These are phyloP conservation scores for Penicillium sp. DNA, from an alignment of 2,329 filamentous ascomycete species.

Conservation along the genomic window DNA sequence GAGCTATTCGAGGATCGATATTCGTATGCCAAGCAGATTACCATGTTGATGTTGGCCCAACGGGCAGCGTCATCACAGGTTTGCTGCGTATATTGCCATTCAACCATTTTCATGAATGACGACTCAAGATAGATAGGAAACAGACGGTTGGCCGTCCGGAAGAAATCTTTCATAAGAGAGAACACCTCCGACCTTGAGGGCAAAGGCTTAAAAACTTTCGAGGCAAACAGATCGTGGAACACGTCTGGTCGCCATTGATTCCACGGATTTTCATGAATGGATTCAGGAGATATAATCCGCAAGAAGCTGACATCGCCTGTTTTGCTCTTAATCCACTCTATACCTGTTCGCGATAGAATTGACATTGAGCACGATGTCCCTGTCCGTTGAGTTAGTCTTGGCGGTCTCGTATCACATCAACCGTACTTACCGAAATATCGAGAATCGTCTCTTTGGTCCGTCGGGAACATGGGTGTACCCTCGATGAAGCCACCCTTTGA, in stretches of 20 bases:
- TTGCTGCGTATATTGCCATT: conserved; percentile 86
- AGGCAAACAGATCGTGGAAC: conserved; percentile 83
- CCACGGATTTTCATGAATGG: conserved; percentile 84
- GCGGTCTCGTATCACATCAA: background rate
- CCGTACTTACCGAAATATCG: conserved; percentile 64
- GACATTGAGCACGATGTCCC: conserved; percentile 92
- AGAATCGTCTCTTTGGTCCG: conserved; percentile 84
- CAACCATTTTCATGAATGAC: conserved; percentile 93
- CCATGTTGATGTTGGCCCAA: conserved; percentile 94
- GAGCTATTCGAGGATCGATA: conserved; percentile 89
- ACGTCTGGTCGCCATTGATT: conserved; percentile 95
- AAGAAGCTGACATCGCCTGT: conserved; percentile 91
- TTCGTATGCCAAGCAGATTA: conserved; percentile 82
- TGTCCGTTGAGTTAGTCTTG: conserved; percentile 36
- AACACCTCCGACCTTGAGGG: conserved; percentile 83
- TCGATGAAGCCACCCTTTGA: conserved; percentile 46
- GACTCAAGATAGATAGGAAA: conserved; percentile 94
- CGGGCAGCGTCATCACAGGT: conserved; percentile 91
- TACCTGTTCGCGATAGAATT: conserved; percentile 92
- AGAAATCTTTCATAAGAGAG: conserved; percentile 83
- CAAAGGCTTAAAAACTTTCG: conserved; percentile 74
- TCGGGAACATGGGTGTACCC: conserved; percentile 78
- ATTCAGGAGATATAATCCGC: conserved; percentile 78
- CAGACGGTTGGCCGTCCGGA: conserved; percentile 96
- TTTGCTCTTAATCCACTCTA: conserved; percentile 95